A percentile compares a stretch with the other conserved stretches of the same genome.
Conservation (phyloP, 352 stramenopile species). For the Globisporangium rhizosaccharum region DNA sequence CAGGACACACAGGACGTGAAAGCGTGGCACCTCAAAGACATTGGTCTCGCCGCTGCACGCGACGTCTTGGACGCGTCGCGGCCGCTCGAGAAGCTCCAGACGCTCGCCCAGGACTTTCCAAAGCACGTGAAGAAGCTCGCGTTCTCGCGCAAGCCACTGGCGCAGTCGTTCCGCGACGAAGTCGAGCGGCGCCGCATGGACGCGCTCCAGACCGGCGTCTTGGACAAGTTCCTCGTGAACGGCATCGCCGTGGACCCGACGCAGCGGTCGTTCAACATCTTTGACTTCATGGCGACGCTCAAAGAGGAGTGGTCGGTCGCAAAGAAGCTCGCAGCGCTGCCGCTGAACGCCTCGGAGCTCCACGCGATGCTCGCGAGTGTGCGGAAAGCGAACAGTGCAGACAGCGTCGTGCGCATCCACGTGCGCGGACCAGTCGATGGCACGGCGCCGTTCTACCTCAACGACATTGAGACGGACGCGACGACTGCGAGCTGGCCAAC, state of each 20-base stretch:
- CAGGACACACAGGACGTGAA: constrained; percentile 40
- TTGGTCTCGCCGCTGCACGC: constrained; percentile 75
- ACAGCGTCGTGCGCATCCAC: constrained; percentile 48
- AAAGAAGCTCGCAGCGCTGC: constrained; percentile 53
- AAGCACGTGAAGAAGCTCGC: constrained; percentile 71
- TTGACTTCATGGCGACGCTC: constrained; percentile 82
- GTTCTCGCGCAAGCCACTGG: constrained; percentile 52
- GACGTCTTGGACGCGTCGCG: constrained; percentile 71
- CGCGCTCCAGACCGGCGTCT: constrained; percentile 23
- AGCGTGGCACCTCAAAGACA: constrained; percentile 86
- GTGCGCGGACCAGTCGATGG: constrained; percentile 58
- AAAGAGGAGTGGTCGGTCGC: constrained; percentile 74
- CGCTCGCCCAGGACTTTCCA: constrained; percentile 89
- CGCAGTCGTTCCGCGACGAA: constrained; percentile 39
- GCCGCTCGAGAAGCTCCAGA: constrained; percentile 69
- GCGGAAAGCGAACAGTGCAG: constrained; percentile 37
- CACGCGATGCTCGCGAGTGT: constrained; percentile 59
- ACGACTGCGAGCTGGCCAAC: constrained; percentile 41
- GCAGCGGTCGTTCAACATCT: constrained; percentile 89
- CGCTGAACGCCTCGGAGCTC: constrained; percentile 39
- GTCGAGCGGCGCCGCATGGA: constrained; percentile 33
- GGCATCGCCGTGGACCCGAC: constrained; percentile 77
- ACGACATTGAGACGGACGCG: constrained; percentile 74
- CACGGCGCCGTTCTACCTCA: constrained; percentile 67
- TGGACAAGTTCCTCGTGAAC: constrained; percentile 85